phyloP scores from a whole-genome alignment of 208 protist species.

The Leptomonas pyrrhocoris region DNA sequence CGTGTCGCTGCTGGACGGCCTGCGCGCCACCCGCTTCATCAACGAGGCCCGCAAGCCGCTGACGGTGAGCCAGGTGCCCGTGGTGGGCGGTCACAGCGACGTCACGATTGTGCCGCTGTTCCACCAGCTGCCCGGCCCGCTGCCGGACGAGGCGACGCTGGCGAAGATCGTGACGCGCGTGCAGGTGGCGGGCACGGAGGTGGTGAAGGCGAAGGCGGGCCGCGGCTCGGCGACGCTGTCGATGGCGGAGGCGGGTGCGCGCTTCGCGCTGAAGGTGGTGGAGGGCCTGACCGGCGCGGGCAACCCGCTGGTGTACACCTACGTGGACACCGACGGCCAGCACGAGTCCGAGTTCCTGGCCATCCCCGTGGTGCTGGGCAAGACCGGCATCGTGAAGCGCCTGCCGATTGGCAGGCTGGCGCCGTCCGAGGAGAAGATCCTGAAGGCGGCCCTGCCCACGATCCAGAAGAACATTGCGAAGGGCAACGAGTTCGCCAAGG shows the following conservation, averaged over 20 bases:
- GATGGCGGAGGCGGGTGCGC: constrained; percentile 94
- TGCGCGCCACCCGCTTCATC: constrained; percentile 94
- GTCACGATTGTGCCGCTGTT: constrained; percentile 95
- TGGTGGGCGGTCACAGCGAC: constrained; percentile 96
- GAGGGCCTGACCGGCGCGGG: constrained; percentile 65
- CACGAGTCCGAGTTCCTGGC: constrained; percentile 72
- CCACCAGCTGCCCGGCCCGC: constrained; percentile 68
- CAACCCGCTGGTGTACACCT: constrained; percentile 75
- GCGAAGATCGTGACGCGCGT: constrained; percentile 88
- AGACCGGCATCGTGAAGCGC: constrained; percentile 73
- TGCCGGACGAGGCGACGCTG: constrained; percentile 53
- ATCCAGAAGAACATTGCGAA: constrained; percentile 84
- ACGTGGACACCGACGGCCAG: constrained; percentile 84
- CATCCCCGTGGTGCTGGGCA: constrained; percentile 75
- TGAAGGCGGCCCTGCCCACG: constrained; percentile 40
- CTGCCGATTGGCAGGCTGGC: constrained; percentile 77
- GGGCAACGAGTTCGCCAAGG: constrained; percentile 70
- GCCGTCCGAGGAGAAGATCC: constrained; percentile 41
- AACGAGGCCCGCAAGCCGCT: constrained; percentile 68
- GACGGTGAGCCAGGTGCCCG: constrained; percentile 66
- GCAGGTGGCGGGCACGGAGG: constrained; percentile 95
- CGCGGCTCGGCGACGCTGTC: constrained; percentile 96
- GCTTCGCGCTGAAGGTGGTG: constrained; percentile 77
- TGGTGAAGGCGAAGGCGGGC: constrained; percentile 96
- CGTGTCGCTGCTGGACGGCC: constrained; percentile 92